Evolutionary conservation across 768 basidiomycete species (phyloP), one percentile per base, ranked within the genome.

Genomic region (Leccinellum rugosiceps): DNA sequence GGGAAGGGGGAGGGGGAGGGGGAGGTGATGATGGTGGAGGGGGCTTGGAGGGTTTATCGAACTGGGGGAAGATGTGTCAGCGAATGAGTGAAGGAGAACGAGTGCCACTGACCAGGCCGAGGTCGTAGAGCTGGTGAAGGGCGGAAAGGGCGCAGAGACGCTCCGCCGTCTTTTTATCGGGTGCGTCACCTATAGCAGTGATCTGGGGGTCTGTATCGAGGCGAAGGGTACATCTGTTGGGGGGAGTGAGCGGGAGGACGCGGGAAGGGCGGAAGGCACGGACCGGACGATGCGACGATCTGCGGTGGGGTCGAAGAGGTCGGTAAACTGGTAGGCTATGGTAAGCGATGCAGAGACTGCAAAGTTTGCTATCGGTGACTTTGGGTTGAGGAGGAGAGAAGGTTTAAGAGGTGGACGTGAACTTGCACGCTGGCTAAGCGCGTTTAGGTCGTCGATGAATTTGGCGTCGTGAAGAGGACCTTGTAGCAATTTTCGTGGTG

Each of bases 121-220:
- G 67, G 17, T 73, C 72, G 43, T 86, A 79, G 19, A 95, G 68
- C 65, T 94, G 90, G 66, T 88, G 82, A 32, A 89, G 71, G 7
- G 86, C 87, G 45, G 86, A 86, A 25, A 93, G 73, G 1, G 87
- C 86, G 6, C 92, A 90, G n/a, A 94, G 75, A 68, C 80, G 80
- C 62, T 88, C 83, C 0, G 93, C 86, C 21, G 86, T 79, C 62
- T 85, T 86, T 69, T 78, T 85, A 14, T 73, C 76, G 4, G 68
- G 11, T 47, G 77, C 74, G 70, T 92, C 87, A 7, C 90, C 92
- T 3, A 86, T 70, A 8, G 83, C 91, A 54, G 80, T 64, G 32
- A 91, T 68, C 13, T 71, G 71, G 6, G 68, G 68, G n/a, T 54
- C 59, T 25, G 66, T 69, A 30, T 66, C 63, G 35, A 74, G 66